Evolutionary conservation across 1,139 yeast genomes (phyloP).

Genomic region (Komagataea norvegica): DNA sequence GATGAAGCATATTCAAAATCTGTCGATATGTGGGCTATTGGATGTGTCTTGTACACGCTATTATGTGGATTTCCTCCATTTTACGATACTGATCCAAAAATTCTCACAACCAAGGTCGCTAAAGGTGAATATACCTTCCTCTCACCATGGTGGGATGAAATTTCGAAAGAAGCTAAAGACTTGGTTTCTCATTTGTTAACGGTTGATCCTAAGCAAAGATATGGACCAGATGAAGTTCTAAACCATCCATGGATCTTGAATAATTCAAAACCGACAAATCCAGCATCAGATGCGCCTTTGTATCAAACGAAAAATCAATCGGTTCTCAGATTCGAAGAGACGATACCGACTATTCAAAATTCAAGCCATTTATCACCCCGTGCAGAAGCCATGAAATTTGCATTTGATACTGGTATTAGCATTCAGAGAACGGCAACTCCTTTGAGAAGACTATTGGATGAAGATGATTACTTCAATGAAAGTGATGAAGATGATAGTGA

Average conservation of each 20-base stretch:
- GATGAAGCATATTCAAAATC: conserved; percentile 82
- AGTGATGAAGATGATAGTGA: conserved; percentile 24
- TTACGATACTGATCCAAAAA: conserved; percentile 80
- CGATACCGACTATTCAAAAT: conserved; percentile 17
- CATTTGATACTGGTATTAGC: conserved; percentile 89
- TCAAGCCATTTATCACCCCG: conserved; percentile 18
- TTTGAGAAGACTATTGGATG: conserved; percentile 19
- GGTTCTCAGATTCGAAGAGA: conserved; percentile 25
- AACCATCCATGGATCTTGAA: conserved; percentile 71
- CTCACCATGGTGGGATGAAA: conserved; percentile 97
- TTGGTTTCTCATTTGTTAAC: conserved; percentile 75
- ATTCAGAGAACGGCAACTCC: conserved; percentile 75
- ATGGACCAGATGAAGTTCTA: conserved; percentile 72
- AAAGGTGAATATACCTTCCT: conserved; percentile 79
- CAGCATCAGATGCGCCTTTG: conserved; percentile 66
- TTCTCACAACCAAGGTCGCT: conserved; percentile 76
- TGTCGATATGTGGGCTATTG: conserved; percentile 96
- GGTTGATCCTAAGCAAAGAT: conserved; percentile 75
- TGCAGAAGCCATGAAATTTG: conserved; percentile 35
- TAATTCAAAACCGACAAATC: conserved; percentile 21
- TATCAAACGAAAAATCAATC: conserved; percentile 18
- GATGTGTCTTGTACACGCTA: conserved; percentile 85
- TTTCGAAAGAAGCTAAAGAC: conserved; percentile 71
- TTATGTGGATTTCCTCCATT: conserved; percentile 96
- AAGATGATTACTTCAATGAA: conserved; percentile 25